Base-by-base conservation (phyloP, 345 rosid species). In the Mercurialis annua region DNA sequence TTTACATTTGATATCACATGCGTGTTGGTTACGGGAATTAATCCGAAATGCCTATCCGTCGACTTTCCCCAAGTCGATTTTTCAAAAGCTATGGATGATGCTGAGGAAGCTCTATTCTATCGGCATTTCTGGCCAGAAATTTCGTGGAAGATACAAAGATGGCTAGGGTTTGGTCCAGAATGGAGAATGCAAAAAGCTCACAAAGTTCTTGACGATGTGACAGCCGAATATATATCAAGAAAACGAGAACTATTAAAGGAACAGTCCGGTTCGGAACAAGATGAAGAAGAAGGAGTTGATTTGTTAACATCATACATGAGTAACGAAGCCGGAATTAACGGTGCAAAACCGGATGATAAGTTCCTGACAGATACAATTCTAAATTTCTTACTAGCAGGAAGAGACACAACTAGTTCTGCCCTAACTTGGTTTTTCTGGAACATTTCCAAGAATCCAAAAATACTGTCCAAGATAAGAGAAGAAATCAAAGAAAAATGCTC, bases 381-480 rank as follows among this genome's bases (percentile, higher is more conserved):
- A 20, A 71, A 38, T 31, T 58, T 71, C 30, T 24, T 71, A 24
- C 65, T 65, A 2, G 75, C 75, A 6, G 70, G 70, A 15, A 65
- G 59, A 58, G 75, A 58, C 59, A 71, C 70, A 17, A 64, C 64
- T 5, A 65, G 75, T 11, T 56, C 75, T 14, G 70, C 75, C 18
- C 75, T 71, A 0, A 48, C 65, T 36, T 71, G 75, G 75, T 65
- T 71, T 26, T 64, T 71, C 23, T 71, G 70, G 65, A 59, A 47
- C 0, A 12, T 71, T 10, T 71, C 52, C 17, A 38, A 47, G 42
- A 71, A 71, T 33, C 75, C 70, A 10, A 29, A 48, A 52, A 65
- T 38, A 2, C 31, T 36, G n/a, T 26, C 14, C 44, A 71, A 40
- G 60, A 71, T 65, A 27, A 29, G 69, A n/a, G 53, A 59, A 36